Base-by-base conservation (phyloP, 2,329 filamentous ascomycete genomes). In the Curvularia verruculosa region DNA sequence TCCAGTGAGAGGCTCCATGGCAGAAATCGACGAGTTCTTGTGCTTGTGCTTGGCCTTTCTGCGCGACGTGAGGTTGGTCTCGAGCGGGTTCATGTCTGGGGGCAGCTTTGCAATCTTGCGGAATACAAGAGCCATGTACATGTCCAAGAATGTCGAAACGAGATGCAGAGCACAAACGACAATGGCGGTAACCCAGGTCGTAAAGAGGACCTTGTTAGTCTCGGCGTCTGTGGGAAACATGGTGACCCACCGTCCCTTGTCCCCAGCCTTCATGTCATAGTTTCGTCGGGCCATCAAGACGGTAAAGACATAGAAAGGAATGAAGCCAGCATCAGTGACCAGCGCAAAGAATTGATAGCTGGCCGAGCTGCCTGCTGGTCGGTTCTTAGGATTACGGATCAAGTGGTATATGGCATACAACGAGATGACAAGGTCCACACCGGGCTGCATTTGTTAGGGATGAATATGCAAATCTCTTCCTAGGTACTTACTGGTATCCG, bases 11-110 rank as follows among this genome's bases (percentile, higher is more conserved):
- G 72, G 67, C 3, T 81, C 80, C 2, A 82, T 79, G 15, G 72
- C 67, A 1, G 76, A 76, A 10, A 79, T 69, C 15, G 85, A 82
- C 0, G 83, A 85, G 64, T 85, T 86, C 72, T 90, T 93, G 70
- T 89, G 86, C 81, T 92, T 93, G 78, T 96, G 92, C 67, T 80
- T 76, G 64, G 75, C 71, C 78, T 82, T 55, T 77, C 80, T 68
- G 23, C 88, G 85, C 10, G 91, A 87, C 1, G 92, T 97, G 56
- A 96, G 80, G 68, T 94, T 88, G 64, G 90, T 87, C 73, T 97
- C 93, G 13, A 98, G 82, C 1, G 94, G 94, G 73, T 98, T 98
- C 90, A 96, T 92, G 71, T 98, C 94, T 0, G 94, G 93, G 5
- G 94, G 94, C 74, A 97, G 84, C 19, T 83, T 81, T 5, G 87